Base-by-base conservation (phyloP, 305 asterid species). In the Salvia sclarea region DNA sequence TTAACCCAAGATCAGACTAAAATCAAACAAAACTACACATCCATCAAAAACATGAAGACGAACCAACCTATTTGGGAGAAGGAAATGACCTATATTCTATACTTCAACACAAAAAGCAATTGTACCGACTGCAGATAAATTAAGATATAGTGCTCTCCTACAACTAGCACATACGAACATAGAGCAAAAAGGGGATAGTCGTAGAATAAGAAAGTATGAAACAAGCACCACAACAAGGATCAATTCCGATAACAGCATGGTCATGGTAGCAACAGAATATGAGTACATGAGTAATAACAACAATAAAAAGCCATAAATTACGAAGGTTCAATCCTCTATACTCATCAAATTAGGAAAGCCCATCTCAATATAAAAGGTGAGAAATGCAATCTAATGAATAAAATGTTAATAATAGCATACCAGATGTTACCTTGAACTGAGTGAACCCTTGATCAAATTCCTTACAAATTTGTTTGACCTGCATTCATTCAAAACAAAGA, bases 341-440 rank as follows among this genome's bases (percentile, higher is more conserved):
- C 59, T 78, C 14, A 35, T 28, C 30, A 33, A 24, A 73, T 55
- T 21, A 41, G 41, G 67, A 64, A 60, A 68, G 49, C 58, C 49
- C 59, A 41, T 68, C 55, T 62, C n/a, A 4, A 38, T 18, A 21
- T 45, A 41, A 57, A 20, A 0, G 44, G 35, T 28, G 8, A 30
- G 65, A 21, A 71, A 61, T 67, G 57, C 17, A 66, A 65, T 31
- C 38, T 48, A 59, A 6, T 40, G 53, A 55, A 35, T 61, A 74
- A 30, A 64, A 44, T 49, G 69, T 52, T 18, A 64, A 64, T 70
- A 77, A 72, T 71, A 71, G 96, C 96, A 78, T 92, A 92, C 98
- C 97, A 85, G 82, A 63, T 82, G 95, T 83, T 86, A 84, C 91
- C 90, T 88, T 85, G 96, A 80, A 75, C 79, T 86, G 89, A 37